Evolutionary conservation across 192 early-diverging fungal species (phyloP).

Genomic region (Mortierella hygrophila): DNA sequence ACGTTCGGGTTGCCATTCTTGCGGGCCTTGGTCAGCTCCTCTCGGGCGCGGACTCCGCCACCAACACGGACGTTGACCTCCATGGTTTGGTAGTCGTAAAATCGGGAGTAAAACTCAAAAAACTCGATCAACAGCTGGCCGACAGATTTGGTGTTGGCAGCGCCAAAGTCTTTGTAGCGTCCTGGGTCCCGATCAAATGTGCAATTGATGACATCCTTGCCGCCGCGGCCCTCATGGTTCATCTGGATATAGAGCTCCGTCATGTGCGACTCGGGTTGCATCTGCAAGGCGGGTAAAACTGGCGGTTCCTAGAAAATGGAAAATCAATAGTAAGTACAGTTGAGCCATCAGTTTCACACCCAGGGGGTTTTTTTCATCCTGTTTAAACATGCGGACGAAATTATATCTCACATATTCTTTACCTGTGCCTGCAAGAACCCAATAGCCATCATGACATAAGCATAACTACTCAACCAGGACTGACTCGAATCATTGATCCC

Average conservation of each 20-base stretch:
- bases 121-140: slow-evolving; percentile 48
- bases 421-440: slow-evolving; percentile 50
- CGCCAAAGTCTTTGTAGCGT: slow-evolving; percentile 34
- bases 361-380: background rate
- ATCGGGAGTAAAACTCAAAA: slow-evolving; percentile 44
- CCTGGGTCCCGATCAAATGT: slow-evolving; percentile 37
- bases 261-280: slow-evolving; percentile 24
- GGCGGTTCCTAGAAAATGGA: slow-evolving; percentile 26
- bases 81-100: slow-evolving; percentile 50
- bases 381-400: background rate
- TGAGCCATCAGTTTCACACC: background rate
- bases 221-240: slow-evolving; percentile 17
- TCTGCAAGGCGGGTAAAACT: slow-evolving; percentile 34
- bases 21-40: slow-evolving; percentile 3
- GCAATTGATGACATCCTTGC: slow-evolving; percentile 28
- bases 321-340: background rate
- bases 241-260: slow-evolving; percentile 18
- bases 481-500: slow-evolving; percentile 52
- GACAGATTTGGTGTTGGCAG: slow-evolving; percentile 31
- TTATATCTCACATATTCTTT: background rate
- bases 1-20: background rate
- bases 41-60: slow-evolving; percentile 21
- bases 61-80: slow-evolving; percentile 49
- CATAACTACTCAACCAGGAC: slow-evolving; percentile 50
- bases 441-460: slow-evolving; percentile 53